Conservation (phyloP, 2,329 filamentous ascomycete species). For the Ceratocystis harringtonii region DNA sequence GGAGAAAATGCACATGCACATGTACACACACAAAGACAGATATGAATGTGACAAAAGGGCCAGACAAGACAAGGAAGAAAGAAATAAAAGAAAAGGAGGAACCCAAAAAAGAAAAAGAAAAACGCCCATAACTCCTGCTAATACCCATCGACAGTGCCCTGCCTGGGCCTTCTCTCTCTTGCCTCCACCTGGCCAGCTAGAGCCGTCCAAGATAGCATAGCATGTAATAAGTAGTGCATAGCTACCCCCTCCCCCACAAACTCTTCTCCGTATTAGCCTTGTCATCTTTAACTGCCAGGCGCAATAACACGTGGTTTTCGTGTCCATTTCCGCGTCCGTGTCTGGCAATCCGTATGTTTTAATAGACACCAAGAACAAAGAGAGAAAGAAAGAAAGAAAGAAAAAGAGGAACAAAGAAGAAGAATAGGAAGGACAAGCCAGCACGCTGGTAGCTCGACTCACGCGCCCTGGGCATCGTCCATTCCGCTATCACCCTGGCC, state of each 20-base stretch:
- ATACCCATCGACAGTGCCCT: neutral
- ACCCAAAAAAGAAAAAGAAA: neutral
- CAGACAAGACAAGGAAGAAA: neutral
- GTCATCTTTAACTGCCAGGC: too few relatives aligned
- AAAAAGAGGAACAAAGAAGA: neutral
- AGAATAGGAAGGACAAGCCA: neutral
- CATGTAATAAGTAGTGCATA: too few relatives aligned
- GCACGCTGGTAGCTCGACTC: neutral
- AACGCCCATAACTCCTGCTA: slow-evolving; percentile 4
- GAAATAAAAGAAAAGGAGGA: neutral
- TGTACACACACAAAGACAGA: neutral
- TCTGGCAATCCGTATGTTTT: too few relatives aligned
- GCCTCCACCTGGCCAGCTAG: neutral
- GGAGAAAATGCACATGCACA: neutral
- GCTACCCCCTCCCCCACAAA: neutral
- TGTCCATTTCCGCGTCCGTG: too few relatives aligned
- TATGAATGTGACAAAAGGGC: neutral
- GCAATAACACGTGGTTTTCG: too few relatives aligned
- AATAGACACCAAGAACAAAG: neutral
- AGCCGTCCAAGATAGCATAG: too few relatives aligned
- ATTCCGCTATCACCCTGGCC: slow-evolving; percentile 30
- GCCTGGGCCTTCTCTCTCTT: neutral
- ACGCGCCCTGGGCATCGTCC: slow-evolving; percentile 18
- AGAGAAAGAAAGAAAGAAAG: neutral
- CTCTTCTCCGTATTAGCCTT: too few relatives aligned